Base-by-base conservation (phyloP, 2,329 filamentous ascomycete genomes). In the Alternaria hordeiaustralica region DNA sequence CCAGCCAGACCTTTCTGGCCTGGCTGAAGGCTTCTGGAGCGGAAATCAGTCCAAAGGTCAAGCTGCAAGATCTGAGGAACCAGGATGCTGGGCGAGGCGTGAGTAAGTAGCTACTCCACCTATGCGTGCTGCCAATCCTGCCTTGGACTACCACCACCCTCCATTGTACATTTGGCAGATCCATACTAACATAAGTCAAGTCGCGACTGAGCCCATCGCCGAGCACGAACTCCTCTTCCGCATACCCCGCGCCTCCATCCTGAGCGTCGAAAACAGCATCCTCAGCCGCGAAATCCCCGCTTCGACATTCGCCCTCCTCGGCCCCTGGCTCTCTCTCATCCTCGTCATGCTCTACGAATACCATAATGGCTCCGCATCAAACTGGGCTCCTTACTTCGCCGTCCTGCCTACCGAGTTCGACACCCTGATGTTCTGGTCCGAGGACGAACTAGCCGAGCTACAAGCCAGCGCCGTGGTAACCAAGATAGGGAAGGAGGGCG, bases 351-450 rank as follows among this genome's bases (percentile, higher is more conserved):
- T 96, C 55, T 92, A 93, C 79, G 93, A 97, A 81, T 84, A 85
- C 65, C 85, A 89, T 78, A 77, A 82, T 54, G 83, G 89, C 79
- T 54, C 82, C 71, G 64, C 81, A 1, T 96, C 93, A 1, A 82
- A 80, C 9, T 97, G 94, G 94, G 87, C 88, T 67, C 85, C 89
- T 0, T 97, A 97, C 79, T 89, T 97, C 69, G 85, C 89, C 61
- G 84, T 97, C 20, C 84, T 97, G 6, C 93, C 93, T 3, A 64
- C 71, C 13, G 68, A 76, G 30, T 97, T 97, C 75, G 88, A 96
- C 77, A 96, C 93, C 3, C 86, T 95, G 68, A 97, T 97, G 92
- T 97, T 94, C 81, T 97, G 94, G 94, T 83, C 87, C 2, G 82
- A 86, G 1, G 81, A 83, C 1, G 93, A 97, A 77, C 84, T 97